phyloP scores from a whole-genome alignment of 768 basidiomycete species.

The Pleurotus tuber-regium region DNA sequence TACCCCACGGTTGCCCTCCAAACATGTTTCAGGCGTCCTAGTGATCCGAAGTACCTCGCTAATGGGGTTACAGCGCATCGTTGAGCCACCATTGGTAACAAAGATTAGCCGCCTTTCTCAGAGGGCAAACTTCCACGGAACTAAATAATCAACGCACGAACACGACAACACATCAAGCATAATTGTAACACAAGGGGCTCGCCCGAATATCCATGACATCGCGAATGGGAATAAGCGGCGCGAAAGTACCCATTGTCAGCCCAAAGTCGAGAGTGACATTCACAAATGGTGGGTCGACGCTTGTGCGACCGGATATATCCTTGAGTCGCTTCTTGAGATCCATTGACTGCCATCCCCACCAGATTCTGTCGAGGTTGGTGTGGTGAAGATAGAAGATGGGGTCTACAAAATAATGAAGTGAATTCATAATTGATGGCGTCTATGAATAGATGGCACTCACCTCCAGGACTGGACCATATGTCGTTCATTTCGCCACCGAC shows the following conservation, averaged over 20 bases:
- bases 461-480: slow-evolving; percentile 36
- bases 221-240: slow-evolving; percentile 24
- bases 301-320: slow-evolving; percentile 34
- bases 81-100: too few species aligned
- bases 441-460: slow-evolving; percentile 17
- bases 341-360: slow-evolving; percentile 36
- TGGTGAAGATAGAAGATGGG: slow-evolving; percentile 40
- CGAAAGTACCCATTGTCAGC: slow-evolving; percentile 24
- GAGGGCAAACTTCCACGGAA: too few species aligned
- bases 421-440: neutral
- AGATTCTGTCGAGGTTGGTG: slow-evolving; percentile 37
- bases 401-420: slow-evolving; percentile 19
- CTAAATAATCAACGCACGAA: too few species aligned
- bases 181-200: slow-evolving; percentile 26
- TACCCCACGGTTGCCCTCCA: too few species aligned
- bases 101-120: too few species aligned
- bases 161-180: too few species aligned
- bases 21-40: too few species aligned
- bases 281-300: slow-evolving; percentile 22
- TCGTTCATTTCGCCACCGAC: slow-evolving; percentile 34
- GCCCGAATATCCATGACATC: slow-evolving; percentile 29
- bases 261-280: slow-evolving; percentile 31
- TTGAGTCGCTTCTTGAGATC: slow-evolving; percentile 23
- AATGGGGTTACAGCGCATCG: too few species aligned
- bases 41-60: too few species aligned